These are phyloP conservation scores for Fusarium palustre DNA, from an alignment of 2,329 filamentous ascomycete genomes.

Conservation along the genomic window DNA sequence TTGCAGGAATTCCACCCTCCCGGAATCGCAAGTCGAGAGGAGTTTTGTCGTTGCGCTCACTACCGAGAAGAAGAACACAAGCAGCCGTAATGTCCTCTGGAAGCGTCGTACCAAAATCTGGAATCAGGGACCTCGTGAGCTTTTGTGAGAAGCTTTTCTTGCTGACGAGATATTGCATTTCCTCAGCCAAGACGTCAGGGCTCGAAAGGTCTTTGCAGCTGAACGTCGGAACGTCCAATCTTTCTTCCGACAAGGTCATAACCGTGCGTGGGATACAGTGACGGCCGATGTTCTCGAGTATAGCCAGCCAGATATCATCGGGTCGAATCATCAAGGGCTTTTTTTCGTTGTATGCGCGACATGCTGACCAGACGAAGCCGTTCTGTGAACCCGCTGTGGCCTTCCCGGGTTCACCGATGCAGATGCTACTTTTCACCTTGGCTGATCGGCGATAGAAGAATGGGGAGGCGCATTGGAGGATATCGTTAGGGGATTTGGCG, in stretches of 20 bases:
- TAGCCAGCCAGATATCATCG: not conserved
- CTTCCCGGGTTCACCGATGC: rapidly evolving
- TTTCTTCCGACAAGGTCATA: not conserved
- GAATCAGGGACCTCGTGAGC: not conserved
- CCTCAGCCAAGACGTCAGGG: not conserved
- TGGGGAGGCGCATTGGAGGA: not conserved
- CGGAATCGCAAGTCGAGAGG: not conserved
- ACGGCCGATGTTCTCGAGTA: not conserved
- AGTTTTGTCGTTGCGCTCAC: rapidly evolving
- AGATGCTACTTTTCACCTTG: rapidly evolving
- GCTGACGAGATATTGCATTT: not conserved
- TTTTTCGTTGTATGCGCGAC: not conserved
- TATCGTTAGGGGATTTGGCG: not conserved
- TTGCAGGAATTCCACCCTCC: not conserved
- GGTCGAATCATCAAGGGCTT: not conserved
- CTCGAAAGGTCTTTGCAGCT: not conserved
- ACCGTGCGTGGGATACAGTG: not conserved
- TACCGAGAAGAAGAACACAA: not conserved
- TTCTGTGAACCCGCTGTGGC: not conserved
- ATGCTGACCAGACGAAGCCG: not conserved
- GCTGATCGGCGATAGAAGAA: not conserved
- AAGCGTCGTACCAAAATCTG: not conserved
- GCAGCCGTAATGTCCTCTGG: not conserved
- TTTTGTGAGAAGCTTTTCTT: not conserved
- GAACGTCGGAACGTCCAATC: not conserved